Evolutionary conservation across 305 asterid genomes (phyloP), one percentile per base, ranked within the genome.

Genomic region (Stenogyne calaminthoides): DNA sequence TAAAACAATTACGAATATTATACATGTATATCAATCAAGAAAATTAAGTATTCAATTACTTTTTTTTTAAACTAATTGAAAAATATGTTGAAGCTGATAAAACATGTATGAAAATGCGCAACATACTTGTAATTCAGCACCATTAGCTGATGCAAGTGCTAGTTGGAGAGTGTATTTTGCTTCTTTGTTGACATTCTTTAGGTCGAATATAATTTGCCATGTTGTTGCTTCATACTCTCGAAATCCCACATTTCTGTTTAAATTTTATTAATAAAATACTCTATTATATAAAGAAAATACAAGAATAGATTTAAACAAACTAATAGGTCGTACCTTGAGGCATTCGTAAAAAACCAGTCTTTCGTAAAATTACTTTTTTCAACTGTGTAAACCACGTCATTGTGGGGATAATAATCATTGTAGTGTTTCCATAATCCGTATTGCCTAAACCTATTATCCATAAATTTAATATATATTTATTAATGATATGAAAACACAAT

Each of bases 291-390:
- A 18, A 52, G 14, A 52, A 18, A 18, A 34, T 15, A 27, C 16
- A 69, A 25, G 3, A 25, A 36, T 4, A 3, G 4, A 15, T 6
- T 11, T 8, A 18, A 34, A 14, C 0, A 16, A 52, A 18, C 10
- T 7, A 6, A 18, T 52, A 19, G 20, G 9, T 5, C 10, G 7
- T 73, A 87, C 95, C 89, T 87, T 3, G 81, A 72, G 22, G 82
- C 86, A 11, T 89, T 89, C 22, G 87, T 84, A 37, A 78, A 89
- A 74, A 89, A 89, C 95, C 92, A 89, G 5, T 89, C 87, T 65
- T 25, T 82, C 1, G 34, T 67, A 34, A 79, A 76, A 29, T 89
- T 68, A 68, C 88, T 79, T 0, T 49, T 19, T 46, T 87, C 89
- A 32, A 89, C 15, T 0, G 60, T 80, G 82, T 75, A 87, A 22